These are phyloP conservation scores for Chenopodium berlandieri DNA, from an alignment of 148 eudicot species.

Conservation along the genomic window DNA sequence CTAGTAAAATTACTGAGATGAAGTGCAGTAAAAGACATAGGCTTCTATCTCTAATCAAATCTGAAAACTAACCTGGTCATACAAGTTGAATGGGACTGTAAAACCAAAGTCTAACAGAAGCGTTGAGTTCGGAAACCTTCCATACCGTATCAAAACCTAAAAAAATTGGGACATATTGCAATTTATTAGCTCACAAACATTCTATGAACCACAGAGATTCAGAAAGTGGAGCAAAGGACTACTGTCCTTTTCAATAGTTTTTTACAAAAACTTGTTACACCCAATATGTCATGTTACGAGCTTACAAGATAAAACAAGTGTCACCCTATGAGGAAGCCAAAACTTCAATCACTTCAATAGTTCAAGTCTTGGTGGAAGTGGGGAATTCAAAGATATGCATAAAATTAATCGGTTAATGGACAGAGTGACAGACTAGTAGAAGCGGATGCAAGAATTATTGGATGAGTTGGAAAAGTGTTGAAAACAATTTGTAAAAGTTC, in stretches of 20 bases:
- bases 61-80: conserved; percentile 68
- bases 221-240: neutral
- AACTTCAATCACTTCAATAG: neutral
- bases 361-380: neutral
- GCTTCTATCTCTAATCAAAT: neutral
- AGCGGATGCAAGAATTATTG: neutral
- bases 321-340: neutral
- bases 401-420: neutral
- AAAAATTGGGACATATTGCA: conserved; percentile 4
- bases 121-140: conserved; percentile 67
- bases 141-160: conserved; percentile 79
- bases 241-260: neutral
- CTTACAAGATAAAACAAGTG: neutral
- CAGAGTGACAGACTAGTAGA: neutral
- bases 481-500: neutral
- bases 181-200: neutral
- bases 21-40: neutral
- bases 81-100: conserved; percentile 54
- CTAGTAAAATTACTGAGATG: neutral
- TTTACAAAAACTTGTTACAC: neutral
- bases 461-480: neutral
- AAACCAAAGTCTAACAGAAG: conserved; percentile 80
- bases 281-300: neutral
- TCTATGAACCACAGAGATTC: neutral
- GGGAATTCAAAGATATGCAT: neutral